phyloP scores from a whole-genome alignment of 129 eudicot species.

The Tagetes patula region DNA sequence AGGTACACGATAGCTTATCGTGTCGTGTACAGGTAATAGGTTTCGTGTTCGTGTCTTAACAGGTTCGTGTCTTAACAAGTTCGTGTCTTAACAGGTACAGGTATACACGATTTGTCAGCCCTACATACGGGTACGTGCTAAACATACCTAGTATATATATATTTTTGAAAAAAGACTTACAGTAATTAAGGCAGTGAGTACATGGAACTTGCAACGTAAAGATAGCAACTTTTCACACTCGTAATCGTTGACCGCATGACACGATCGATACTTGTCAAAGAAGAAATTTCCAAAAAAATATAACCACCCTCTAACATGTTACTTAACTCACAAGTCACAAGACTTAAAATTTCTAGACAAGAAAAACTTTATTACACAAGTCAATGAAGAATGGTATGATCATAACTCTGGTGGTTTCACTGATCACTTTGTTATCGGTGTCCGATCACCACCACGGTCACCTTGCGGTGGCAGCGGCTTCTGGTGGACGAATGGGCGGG shows the following conservation, averaged over 20 bases:
- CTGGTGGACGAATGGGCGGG: constrained; percentile 6
- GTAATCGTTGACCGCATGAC: background rate
- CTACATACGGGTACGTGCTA: too few relatives aligned
- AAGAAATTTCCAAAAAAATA: background rate
- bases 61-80: too few relatives aligned
- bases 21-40: too few relatives aligned
- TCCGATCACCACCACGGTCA: background rate
- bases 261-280: background rate
- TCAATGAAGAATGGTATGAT: background rate
- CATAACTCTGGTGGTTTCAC: background rate
- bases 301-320: background rate
- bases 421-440: background rate
- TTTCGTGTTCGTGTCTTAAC: too few relatives aligned
- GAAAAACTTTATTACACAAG: background rate
- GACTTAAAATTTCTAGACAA: background rate
- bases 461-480: background rate
- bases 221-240: background rate
- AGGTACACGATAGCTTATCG: too few relatives aligned
- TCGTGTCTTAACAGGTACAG: too few relatives aligned
- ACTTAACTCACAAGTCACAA: background rate
- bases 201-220: constrained; percentile 4
- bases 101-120: too few relatives aligned
- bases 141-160: too few relatives aligned
- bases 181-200: background rate
- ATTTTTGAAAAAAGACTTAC: background rate